phyloP scores from a whole-genome alignment of 2,329 filamentous ascomycete species.

The Penicillium sp. region DNA sequence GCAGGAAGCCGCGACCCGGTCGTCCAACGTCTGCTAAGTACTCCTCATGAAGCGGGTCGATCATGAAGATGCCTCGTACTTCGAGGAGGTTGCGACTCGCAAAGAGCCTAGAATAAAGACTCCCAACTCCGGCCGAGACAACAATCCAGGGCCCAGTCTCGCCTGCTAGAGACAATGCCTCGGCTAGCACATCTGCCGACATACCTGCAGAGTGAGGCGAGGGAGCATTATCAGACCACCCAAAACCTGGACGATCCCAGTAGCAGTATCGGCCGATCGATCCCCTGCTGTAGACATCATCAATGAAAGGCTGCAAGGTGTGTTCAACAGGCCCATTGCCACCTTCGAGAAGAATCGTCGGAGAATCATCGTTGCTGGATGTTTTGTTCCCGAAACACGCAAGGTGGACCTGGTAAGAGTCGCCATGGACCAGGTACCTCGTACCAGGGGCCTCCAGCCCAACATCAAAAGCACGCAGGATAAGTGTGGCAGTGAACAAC shows the following conservation, averaged over 20 bases:
- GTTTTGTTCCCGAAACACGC: conserved; percentile 75
- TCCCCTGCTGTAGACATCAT: conserved; percentile 73
- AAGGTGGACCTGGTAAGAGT: conserved; percentile 84
- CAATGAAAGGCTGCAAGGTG: conserved; percentile 76
- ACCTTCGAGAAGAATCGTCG: conserved; percentile 83
- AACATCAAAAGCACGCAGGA: conserved; percentile 77
- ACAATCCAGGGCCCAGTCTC: conserved; percentile 89
- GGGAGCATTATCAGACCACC: conserved; percentile 86
- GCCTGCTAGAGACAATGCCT: conserved; percentile 76
- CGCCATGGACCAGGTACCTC: conserved; percentile 75
- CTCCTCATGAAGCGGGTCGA: conserved; percentile 89
- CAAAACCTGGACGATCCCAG: conserved; percentile 87
- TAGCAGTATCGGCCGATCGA: conserved; percentile 91
- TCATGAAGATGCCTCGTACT: conserved; percentile 76
- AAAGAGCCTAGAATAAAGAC: conserved; percentile 88
- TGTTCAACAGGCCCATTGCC: conserved; percentile 78
- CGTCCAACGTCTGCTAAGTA: conserved; percentile 67
- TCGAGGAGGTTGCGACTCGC: conserved; percentile 75
- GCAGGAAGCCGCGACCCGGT: conserved; percentile 72
- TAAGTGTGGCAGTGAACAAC: conserved; percentile 76
- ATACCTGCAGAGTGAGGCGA: conserved; percentile 92
- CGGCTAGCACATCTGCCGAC: conserved; percentile 83
- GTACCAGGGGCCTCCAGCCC: conserved; percentile 72
- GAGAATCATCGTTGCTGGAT: conserved; percentile 57
- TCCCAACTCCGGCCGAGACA: conserved; percentile 81